Conservation (phyloP, 2,329 filamentous ascomycete species). For the Colletotrichum sp. region DNA sequence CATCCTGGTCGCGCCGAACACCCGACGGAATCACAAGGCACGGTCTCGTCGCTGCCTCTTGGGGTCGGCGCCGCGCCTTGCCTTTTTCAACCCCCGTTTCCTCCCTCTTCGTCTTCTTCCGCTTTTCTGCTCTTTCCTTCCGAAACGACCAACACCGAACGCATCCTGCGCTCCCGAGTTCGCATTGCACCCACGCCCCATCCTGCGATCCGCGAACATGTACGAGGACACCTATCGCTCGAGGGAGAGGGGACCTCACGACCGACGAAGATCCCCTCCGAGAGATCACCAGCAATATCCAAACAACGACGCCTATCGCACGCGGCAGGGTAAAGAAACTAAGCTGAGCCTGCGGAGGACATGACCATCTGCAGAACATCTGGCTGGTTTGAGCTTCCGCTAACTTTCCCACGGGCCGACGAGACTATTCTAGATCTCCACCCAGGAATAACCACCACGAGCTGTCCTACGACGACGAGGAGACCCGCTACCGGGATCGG, state of each 20-base stretch:
- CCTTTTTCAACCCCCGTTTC: background rate
- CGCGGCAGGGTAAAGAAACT: constrained; percentile 54
- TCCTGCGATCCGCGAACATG: constrained; percentile 14
- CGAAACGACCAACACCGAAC: constrained; percentile 3
- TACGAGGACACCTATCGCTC: constrained; percentile 15
- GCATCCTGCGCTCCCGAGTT: background rate
- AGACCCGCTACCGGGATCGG: constrained; percentile 27
- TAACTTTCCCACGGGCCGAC: constrained; percentile 51
- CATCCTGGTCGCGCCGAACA: background rate
- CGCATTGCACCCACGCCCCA: background rate
- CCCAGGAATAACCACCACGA: constrained; percentile 35
- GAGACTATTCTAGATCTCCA: constrained; percentile 50
- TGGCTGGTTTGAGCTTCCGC: constrained; percentile 39
- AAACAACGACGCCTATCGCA: constrained; percentile 46
- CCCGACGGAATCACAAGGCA: background rate
- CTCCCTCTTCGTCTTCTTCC: background rate
- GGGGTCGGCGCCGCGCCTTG: background rate
- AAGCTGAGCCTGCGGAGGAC: constrained; percentile 24
- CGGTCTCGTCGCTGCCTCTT: constrained; percentile 11
- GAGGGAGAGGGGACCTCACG: constrained; percentile 20
- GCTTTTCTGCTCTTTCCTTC: background rate
- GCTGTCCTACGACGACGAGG: constrained; percentile 37
- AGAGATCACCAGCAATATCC: constrained; percentile 21
- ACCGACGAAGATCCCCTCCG: constrained; percentile 21
- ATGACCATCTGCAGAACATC: constrained; percentile 21